Evolutionary conservation across 805 yeast genomes (phyloP).

Genomic region (Candida loeiensis): DNA sequence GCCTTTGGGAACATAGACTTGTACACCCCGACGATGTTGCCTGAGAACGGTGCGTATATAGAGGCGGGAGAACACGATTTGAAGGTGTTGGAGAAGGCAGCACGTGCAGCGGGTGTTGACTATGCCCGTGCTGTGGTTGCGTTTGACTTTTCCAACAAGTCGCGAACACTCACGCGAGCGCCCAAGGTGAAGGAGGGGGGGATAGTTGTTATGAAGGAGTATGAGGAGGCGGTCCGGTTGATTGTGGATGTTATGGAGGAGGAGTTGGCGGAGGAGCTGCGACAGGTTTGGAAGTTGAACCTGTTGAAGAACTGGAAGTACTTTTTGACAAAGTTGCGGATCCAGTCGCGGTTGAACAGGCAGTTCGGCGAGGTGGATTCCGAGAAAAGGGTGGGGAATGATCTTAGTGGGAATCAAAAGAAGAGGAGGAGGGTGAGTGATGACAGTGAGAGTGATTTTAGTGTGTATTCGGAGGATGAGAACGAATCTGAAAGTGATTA

Average conservation of each 20-base stretch:
- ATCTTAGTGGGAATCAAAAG: too few species aligned
- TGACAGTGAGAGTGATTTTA: too few species aligned
- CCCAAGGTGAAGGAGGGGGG: conserved; percentile 73
- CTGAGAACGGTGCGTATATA: conserved; percentile 68
- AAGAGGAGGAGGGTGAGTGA: conserved; percentile 14
- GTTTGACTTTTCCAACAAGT: conserved; percentile 57
- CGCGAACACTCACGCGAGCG: conserved; percentile 29
- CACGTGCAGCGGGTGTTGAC: conserved; percentile 64
- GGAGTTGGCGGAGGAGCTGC: conserved; percentile 46
- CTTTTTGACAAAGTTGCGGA: conserved; percentile 48
- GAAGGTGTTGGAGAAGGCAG: conserved; percentile 63
- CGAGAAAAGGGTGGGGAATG: conserved; percentile 2
- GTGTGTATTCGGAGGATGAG: conserved; percentile 19
- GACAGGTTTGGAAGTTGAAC: conserved; percentile 42
- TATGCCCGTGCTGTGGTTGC: conserved; percentile 86
- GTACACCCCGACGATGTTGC: conserved; percentile 77
- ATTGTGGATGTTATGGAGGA: conserved; percentile 48
- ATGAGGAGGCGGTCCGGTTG: conserved; percentile 53
- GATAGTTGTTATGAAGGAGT: conserved; percentile 64
- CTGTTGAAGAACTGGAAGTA: conserved; percentile 55
- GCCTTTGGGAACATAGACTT: conserved; percentile 82
- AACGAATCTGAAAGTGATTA: too few species aligned
- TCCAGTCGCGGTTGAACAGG: conserved; percentile 42
- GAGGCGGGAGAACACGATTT: conserved; percentile 26
- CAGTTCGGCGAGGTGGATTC: conserved; percentile 46